Evolutionary conservation across 768 basidiomycete species (phyloP), one percentile per base, ranked within the genome.

Genomic region (Gloeostereum incarnatum): DNA sequence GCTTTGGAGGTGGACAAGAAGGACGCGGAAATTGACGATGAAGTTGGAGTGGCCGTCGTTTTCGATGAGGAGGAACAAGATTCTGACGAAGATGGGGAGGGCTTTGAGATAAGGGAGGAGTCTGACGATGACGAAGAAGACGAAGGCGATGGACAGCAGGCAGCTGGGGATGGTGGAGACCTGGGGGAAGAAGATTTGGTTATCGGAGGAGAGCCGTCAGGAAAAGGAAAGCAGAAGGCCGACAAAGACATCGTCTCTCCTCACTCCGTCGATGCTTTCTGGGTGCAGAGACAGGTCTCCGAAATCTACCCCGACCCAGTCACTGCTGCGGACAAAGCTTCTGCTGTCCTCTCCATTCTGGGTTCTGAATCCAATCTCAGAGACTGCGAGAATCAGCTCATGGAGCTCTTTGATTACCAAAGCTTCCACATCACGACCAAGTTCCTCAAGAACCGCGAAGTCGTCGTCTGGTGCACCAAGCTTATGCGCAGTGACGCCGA

Each of bases 11-110:
- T 71, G 60, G 90, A 88, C 54, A 66, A 72, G 33, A 81, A 83
- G 57, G 88, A 87, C 41, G 87, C 78, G 2, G 90, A 85, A 58
- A 91, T 97, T 49, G 94, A 97, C 46, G 92, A 92, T 42, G 92
- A 94, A 49, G 79, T 87, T 31, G 93, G 94, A n/a, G 94, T 99
- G 1, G 94, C 94, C 0, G 93, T 99, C 6, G 83, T 97, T 4
- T 97, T 98, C 42, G 93, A 97, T 47, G 94, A 97, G 52, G 96
- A 98, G 42, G 94, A 96, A 46, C 81, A 90, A 50, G 92, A 96
- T 17, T 65, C 67, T 3, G 67, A 73, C 17, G 91, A 93, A 2
- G 89, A 93, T 14, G 89, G 87, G 1, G 88, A 87, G 46, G 85
- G 81, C 1, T 97, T 69, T 47, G 93, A 96, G 55, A 74, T 97